These are phyloP conservation scores for Ramaria sp. DNA, from an alignment of 768 basidiomycete genomes.

Conservation along the genomic window DNA sequence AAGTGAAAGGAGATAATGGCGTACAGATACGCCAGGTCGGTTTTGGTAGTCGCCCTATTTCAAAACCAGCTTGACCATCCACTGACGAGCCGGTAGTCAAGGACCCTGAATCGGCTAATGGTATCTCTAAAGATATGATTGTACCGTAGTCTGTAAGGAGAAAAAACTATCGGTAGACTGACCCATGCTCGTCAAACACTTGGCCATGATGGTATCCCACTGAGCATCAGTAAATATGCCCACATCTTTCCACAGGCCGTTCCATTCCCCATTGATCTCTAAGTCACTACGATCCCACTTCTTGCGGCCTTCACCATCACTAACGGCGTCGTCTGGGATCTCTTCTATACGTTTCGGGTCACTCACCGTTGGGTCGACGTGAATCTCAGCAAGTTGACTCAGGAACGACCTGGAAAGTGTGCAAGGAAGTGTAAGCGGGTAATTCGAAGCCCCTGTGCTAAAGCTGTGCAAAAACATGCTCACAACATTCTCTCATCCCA, in stretches of 20 bases:
- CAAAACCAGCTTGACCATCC: conserved; percentile 62
- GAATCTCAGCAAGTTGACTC: conserved; percentile 64
- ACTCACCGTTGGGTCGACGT: conserved; percentile 66
- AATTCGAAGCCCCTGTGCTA: not conserved
- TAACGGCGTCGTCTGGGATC: conserved; percentile 59
- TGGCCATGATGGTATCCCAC: conserved; percentile 81
- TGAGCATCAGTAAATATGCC: conserved; percentile 78
- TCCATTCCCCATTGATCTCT: conserved; percentile 36
- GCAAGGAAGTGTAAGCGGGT: not conserved
- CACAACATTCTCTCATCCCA: conserved; percentile 84
- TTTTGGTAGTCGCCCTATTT: conserved; percentile 62
- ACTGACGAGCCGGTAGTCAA: conserved; percentile 66
- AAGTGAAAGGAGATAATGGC: conserved; percentile 17
- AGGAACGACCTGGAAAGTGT: conserved; percentile 41
- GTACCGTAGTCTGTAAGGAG: conserved; percentile 2
- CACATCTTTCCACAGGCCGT: conserved; percentile 42
- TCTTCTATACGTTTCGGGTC: conserved; percentile 58
- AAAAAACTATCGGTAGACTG: conserved; percentile 16
- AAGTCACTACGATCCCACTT: conserved; percentile 38
- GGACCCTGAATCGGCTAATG: conserved; percentile 62
- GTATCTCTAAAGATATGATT: conserved; percentile 40
- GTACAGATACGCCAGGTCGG: conserved; percentile 63
- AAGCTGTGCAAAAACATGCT: not conserved
- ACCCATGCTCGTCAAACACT: conserved; percentile 79
- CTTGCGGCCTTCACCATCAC: conserved; percentile 51